Evolutionary conservation across 805 yeast species (phyloP).

Genomic region (Debaryomyces maramus): DNA sequence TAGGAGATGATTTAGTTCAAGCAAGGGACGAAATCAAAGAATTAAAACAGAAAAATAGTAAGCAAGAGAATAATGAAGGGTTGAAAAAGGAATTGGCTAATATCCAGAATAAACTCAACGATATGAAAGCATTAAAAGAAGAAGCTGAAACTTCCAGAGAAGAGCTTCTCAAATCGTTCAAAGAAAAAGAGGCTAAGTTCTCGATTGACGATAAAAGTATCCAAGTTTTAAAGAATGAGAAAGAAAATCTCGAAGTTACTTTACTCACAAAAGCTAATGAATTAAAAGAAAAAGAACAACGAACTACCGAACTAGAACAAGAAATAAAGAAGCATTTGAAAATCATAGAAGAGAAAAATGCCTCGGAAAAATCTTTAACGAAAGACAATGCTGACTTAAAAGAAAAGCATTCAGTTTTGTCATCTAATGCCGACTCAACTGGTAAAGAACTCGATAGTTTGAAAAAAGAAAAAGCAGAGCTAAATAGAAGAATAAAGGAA

Average conservation of each 20-base stretch:
- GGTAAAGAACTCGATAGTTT: constrained; percentile 25
- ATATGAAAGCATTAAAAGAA: not conserved
- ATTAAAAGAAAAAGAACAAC: constrained; percentile 9
- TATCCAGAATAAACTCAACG: not conserved
- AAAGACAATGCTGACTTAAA: constrained; percentile 21
- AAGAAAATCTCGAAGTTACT: constrained; percentile 4
- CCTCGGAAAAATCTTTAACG: constrained; percentile 12
- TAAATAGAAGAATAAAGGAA: constrained; percentile 33
- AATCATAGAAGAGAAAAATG: constrained; percentile 4
- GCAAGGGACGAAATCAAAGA: constrained; percentile 60
- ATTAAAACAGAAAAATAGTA: constrained; percentile 1
- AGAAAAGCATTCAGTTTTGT: constrained; percentile 21
- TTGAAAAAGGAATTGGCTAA: constrained; percentile 2
- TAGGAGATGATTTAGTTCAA: constrained; percentile 79
- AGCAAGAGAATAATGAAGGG: not conserved
- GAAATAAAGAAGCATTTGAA: constrained; percentile 7
- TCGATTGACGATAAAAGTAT: not conserved
- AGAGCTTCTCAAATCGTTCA: not conserved
- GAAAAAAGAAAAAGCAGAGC: constrained; percentile 38
- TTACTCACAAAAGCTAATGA: not conserved
- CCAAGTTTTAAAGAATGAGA: not conserved
- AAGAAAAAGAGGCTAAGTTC: not conserved
- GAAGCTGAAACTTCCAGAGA: not conserved
- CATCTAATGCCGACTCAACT: constrained; percentile 6
- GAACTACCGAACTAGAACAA: constrained; percentile 9